A percentile compares a stretch with the other conserved stretches of the same genome.
Conservation (phyloP, 441 rosid species). For the Croton setiger region DNA sequence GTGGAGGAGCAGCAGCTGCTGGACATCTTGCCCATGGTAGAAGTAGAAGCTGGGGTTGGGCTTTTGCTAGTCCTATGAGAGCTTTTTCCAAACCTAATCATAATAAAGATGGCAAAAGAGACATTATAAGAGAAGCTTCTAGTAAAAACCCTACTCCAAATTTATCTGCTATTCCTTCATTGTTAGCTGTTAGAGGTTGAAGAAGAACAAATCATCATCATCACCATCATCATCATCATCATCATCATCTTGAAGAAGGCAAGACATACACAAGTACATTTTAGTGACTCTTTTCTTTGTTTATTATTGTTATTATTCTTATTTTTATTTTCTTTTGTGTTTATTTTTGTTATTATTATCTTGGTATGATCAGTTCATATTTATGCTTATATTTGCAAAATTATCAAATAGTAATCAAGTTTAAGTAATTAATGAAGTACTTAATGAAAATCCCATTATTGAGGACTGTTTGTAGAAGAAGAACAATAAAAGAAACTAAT, state of each 20-base stretch:
- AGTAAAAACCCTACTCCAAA: slow-evolving; percentile 52
- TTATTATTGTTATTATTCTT: slow-evolving; percentile 10
- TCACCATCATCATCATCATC: too few species aligned
- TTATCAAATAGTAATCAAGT: background rate
- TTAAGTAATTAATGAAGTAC: background rate
- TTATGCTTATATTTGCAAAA: slow-evolving; percentile 13
- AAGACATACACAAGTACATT: slow-evolving; percentile 27
- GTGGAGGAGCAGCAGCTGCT: slow-evolving; percentile 42
- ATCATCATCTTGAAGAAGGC: background rate
- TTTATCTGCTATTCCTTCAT: slow-evolving; percentile 67
- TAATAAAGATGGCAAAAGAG: slow-evolving; percentile 52
- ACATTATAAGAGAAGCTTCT: slow-evolving; percentile 41
- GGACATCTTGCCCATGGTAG: slow-evolving; percentile 53
- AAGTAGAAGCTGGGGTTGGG: slow-evolving; percentile 77
- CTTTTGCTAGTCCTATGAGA: slow-evolving; percentile 91
- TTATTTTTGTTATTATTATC: slow-evolving; percentile 13
- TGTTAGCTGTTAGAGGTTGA: slow-evolving; percentile 60
- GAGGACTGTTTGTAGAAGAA: slow-evolving; percentile 15
- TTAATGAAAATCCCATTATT: background rate
- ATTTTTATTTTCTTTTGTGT: too few species aligned
- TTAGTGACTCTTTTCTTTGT: slow-evolving; percentile 20
- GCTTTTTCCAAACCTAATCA: slow-evolving; percentile 54
- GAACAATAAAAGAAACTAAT: slow-evolving; percentile 13
- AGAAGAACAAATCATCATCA: background rate
- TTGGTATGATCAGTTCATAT: slow-evolving; percentile 7